Conservation (phyloP, 768 basidiomycete species). For the Ramaria rubella region DNA sequence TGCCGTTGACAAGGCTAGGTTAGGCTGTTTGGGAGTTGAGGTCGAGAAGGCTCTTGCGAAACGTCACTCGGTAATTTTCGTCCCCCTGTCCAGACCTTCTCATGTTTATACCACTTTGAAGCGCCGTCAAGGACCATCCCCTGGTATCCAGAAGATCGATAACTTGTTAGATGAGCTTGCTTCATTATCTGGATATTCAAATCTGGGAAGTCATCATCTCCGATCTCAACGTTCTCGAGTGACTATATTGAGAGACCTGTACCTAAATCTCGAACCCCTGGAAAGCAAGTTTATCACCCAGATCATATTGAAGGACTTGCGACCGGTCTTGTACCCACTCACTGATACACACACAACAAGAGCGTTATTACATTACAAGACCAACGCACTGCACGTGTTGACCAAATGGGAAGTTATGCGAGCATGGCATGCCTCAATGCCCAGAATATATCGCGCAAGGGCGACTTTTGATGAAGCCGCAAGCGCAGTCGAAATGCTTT, state of each 20-base stretch:
- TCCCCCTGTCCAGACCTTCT: conserved; percentile 11
- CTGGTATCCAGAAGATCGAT: conserved; percentile 50
- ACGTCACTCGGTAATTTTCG: conserved; percentile 35
- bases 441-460: conserved; percentile 45
- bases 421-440: conserved; percentile 64
- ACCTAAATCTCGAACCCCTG: conserved; percentile 48
- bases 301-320: conserved; percentile 82
- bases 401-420: conserved; percentile 59
- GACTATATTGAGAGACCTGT: conserved; percentile 50
- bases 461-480: conserved; percentile 56
- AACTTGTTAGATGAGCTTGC: conserved; percentile 70
- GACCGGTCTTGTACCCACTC: conserved; percentile 70
- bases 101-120: conserved; percentile 5
- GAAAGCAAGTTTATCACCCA: conserved; percentile 73
- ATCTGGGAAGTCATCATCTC: not conserved
- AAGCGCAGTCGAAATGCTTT: conserved; percentile 24
- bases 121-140: conserved; percentile 13
- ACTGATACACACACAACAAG: conserved; percentile 41
- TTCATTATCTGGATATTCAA: conserved; percentile 54
- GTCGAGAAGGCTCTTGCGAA: conserved; percentile 41
- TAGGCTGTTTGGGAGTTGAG: conserved; percentile 69
- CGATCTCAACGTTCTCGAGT: conserved; percentile 22
- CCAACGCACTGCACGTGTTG: conserved; percentile 48
- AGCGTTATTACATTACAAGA: conserved; percentile 51
- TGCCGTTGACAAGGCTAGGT: conserved; percentile 23